Conservation (phyloP, 208 protist genomes). For the Phytomonas francai region DNA sequence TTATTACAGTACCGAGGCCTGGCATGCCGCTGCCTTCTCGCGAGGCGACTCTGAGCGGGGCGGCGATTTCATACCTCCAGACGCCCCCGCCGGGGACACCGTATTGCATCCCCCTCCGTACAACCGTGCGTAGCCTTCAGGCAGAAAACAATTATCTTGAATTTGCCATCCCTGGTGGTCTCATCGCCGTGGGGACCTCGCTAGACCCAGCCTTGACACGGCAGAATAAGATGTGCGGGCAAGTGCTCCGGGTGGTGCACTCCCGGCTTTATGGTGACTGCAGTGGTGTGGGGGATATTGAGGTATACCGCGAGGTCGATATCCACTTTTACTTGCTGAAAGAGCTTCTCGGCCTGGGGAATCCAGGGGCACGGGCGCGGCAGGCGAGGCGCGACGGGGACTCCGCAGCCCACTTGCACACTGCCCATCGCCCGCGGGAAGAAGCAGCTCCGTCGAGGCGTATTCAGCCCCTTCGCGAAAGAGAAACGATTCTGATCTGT, state of each 20-base stretch:
- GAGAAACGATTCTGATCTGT: conserved; percentile 99
- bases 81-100: too few relatives aligned
- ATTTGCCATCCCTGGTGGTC: conserved; percentile 98
- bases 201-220: conserved; percentile 99
- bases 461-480: conserved; percentile 91
- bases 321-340: conserved; percentile 97
- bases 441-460: conserved; percentile 23
- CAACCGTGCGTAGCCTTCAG: conserved; percentile 92
- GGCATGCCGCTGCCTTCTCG: conserved; percentile 10
- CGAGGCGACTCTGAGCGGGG: background rate
- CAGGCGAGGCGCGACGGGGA: conserved; percentile 44
- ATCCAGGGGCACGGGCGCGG: background rate
- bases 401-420: conserved; percentile 2
- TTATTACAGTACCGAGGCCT: conserved; percentile 32
- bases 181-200: conserved; percentile 99
- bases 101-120: conserved; percentile 91
- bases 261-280: conserved; percentile 66
- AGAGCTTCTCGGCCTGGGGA: conserved; percentile 84
- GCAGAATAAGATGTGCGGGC: conserved; percentile 97
- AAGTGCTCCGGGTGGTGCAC: conserved; percentile 83
- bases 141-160: conserved; percentile 97
- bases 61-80: conserved; percentile 38
- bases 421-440: too few relatives aligned
- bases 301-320: conserved; percentile 97
- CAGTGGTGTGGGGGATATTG: background rate